Percentiles rank a stretch among this genome's conserved stretches.
Conservation (phyloP, 306 rosid species). For the Spatholobus suberectus region DNA sequence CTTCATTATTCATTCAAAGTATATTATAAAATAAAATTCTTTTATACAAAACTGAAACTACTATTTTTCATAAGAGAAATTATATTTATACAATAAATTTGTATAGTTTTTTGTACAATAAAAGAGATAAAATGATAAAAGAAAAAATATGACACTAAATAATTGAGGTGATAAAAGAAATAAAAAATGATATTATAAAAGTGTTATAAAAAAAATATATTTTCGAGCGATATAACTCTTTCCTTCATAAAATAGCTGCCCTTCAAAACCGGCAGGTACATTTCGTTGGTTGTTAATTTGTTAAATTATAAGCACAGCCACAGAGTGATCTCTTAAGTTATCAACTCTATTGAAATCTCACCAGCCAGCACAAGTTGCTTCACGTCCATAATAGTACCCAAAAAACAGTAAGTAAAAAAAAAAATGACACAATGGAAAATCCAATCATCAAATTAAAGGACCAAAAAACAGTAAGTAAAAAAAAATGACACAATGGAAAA, state of each 20-base stretch:
- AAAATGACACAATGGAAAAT: neutral
- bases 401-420: neutral
- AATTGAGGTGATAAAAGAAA: no score
- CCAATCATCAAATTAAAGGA: conserved; percentile 41
- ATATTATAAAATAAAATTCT: neutral
- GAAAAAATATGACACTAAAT: no score
- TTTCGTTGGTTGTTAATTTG: conserved; percentile 5
- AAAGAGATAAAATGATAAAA: no score
- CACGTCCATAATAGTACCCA: neutral
- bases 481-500: neutral
- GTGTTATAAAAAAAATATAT: neutral
- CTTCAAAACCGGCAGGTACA: neutral
- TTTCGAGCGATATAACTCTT: neutral
- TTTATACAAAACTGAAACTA: neutral
- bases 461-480: neutral
- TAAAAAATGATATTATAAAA: no score
- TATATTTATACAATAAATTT: neutral
- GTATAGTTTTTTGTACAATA: no score
- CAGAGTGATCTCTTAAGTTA: neutral
- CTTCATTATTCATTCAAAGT: no score
- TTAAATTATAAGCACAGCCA: conserved; percentile 22
- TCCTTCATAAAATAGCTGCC: no score
- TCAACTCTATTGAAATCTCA: conserved; percentile 34
- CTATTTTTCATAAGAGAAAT: neutral
- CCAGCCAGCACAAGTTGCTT: conserved; percentile 38